Conservation (phyloP, 306 rosid genomes). For the Begonia loranthoides region DNA sequence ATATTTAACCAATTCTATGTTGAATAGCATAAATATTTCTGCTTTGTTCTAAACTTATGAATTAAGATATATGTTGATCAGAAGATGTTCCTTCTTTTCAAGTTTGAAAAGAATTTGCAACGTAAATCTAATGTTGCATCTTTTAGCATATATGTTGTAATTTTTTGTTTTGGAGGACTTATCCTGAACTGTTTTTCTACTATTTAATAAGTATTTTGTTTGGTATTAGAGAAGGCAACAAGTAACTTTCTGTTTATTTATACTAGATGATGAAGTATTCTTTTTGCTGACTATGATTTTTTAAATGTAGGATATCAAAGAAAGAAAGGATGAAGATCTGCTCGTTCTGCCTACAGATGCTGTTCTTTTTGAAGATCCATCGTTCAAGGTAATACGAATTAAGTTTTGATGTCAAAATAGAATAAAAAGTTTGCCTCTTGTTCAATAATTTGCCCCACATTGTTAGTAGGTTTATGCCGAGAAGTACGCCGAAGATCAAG, state of each 20-base stretch:
- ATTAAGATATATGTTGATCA: no score
- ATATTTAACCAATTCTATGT: background rate
- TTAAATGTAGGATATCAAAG: slow-evolving; percentile 71
- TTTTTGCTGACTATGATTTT: slow-evolving; percentile 19
- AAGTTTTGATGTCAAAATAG: background rate
- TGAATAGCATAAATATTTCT: no score
- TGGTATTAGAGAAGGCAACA: background rate
- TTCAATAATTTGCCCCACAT: background rate
- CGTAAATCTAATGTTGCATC: no score
- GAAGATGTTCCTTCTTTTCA: no score
- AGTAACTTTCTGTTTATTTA: slow-evolving; percentile 6
- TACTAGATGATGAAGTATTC: slow-evolving; percentile 1
- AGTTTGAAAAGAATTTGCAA: no score
- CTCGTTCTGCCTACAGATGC: slow-evolving; percentile 95
- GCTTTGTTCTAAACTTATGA: no score
- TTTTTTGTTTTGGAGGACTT: no score
- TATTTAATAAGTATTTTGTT: no score
- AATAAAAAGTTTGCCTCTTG: no score
- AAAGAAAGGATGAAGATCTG: slow-evolving; percentile 74
- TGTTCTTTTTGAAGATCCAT: slow-evolving; percentile 79
- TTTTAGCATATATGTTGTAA: no score
- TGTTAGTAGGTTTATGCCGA: slow-evolving; percentile 68
- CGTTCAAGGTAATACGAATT: slow-evolving; percentile 55
- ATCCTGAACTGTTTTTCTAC: no score
- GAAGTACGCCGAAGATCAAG: slow-evolving; percentile 83